Percentiles rank a stretch among this genome's conserved stretches.
phyloP scores from a whole-genome alignment of 768 basidiomycete genomes.

The Leccinum subgranulosum region DNA sequence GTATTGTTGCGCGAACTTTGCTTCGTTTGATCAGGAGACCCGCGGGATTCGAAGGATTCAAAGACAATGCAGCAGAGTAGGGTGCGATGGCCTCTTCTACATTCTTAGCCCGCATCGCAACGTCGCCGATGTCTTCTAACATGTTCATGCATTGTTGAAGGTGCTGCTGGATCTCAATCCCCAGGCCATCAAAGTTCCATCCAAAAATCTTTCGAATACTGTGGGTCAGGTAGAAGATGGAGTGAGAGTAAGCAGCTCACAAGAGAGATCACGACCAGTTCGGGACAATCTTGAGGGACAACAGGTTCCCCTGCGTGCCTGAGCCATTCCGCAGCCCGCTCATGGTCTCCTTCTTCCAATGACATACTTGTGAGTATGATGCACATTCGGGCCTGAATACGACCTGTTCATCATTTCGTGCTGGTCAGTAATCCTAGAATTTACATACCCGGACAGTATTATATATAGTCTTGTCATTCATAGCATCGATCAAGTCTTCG shows the following conservation, averaged over 20 bases:
- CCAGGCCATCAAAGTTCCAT: conserved; percentile 4
- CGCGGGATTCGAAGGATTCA: not conserved
- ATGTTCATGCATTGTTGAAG: not conserved
- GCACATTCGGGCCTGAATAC: not conserved
- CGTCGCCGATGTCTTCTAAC: not conserved
- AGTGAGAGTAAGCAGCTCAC: not conserved
- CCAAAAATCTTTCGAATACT: conserved; percentile 1
- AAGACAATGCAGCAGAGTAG: conserved; percentile 7
- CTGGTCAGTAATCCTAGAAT: no score
- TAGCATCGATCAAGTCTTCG: no score
- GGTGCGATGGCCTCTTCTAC: not conserved
- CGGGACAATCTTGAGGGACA: not conserved
- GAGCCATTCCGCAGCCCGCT: no score
- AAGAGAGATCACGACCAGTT: not conserved
- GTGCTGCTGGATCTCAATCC: not conserved
- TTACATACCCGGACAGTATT: not conserved
- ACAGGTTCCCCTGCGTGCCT: no score
- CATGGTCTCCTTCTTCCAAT: no score
- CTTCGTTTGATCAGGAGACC: conserved; percentile 8
- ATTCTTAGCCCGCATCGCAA: not conserved
- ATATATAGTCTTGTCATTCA: no score
- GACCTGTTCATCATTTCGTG: not conserved
- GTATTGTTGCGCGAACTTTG: not conserved
- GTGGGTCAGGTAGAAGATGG: not conserved
- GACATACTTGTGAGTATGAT: not conserved